Base-by-base conservation (phyloP, 139 green algal species). In the Asterochloris sp. region DNA sequence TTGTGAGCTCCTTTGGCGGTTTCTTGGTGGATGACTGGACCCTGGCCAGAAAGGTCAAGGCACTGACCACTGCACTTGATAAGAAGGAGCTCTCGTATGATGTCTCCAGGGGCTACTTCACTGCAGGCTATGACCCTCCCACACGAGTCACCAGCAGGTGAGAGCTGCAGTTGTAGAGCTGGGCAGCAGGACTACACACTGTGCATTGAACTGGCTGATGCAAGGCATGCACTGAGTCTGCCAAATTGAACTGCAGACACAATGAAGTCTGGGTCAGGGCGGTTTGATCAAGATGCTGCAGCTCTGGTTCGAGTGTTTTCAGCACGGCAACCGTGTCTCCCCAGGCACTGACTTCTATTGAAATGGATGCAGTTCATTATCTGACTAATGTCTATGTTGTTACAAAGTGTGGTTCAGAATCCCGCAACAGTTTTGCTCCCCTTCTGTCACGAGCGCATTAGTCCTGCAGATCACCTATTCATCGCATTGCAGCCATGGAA, bases 1-100 rank as follows among this genome's bases (percentile, higher is more conserved):
- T 90, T 84, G 92, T 95, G 12, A 26, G 76, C 12, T 86, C 88
- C 67, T 91, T 89, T 78, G 87, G 86, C 26, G 91, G 91, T 17
- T 92, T 85, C 13, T 61, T 83, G 0, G 78, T 85, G 23, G 89
- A 90, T 78, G 83, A 87, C 82, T 89, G 38, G 19, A 83, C 82
- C 38, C 61, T 93, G 13, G 26, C 68, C 24, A 67, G 81, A 19
- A 92, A 86, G 73, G 85, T 80, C 13, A 81, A 81, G 29, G 54
- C 38, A 2, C 77, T 91, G 64, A 15, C 29, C 11, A 76, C 62
- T 13, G 24, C 67, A 19, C 73, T 91, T 24, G 73, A 87, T 21
- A 74, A 61, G 10, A 74, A 82, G 14, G 84, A 74, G 15, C 26
- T 73, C n/a, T 12, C 19, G 1, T 85, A 86, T 68, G 62, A 87